Evolutionary conservation across 352 stramenopile species (phyloP).

Genomic region (Pythium myriotylum): DNA sequence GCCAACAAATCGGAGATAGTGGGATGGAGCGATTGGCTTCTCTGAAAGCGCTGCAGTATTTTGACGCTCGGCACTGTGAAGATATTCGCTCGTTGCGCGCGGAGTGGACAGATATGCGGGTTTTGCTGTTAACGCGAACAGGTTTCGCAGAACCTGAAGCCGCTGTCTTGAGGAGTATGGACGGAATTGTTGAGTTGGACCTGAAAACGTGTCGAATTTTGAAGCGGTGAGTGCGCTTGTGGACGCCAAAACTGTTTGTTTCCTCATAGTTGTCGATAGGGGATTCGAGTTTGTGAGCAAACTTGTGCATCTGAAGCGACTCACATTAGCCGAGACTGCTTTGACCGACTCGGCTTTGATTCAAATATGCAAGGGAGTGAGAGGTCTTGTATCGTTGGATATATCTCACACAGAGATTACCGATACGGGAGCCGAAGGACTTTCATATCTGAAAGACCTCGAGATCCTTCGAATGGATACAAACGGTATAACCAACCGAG

Average conservation of each 20-base stretch:
- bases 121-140: slow-evolving; percentile 62
- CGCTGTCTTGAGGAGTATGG: slow-evolving; percentile 54
- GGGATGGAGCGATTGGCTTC: slow-evolving; percentile 46
- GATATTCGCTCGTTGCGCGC: slow-evolving; percentile 49
- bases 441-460: slow-evolving; percentile 54
- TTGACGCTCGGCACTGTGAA: slow-evolving; percentile 72
- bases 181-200: slow-evolving; percentile 62
- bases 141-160: slow-evolving; percentile 67
- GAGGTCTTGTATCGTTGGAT: slow-evolving; percentile 53
- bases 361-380: slow-evolving; percentile 55
- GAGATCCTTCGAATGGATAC: slow-evolving; percentile 70
- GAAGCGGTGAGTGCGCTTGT: slow-evolving; percentile 46
- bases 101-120: slow-evolving; percentile 56
- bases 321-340: slow-evolving; percentile 60
- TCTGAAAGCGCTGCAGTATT: slow-evolving; percentile 53
- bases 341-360: slow-evolving; percentile 63
- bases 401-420: slow-evolving; percentile 76
- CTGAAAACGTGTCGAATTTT: slow-evolving; percentile 66
- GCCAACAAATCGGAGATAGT: slow-evolving; percentile 48
- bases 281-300: slow-evolving; percentile 76
- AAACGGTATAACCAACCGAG: slow-evolving; percentile 61
- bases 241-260: not conserved
- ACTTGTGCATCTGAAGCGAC: slow-evolving; percentile 49
- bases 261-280: slow-evolving; percentile 24
- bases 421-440: slow-evolving; percentile 49